Conservation (phyloP, 2,329 filamentous ascomycete genomes). For the Dothistroma pini region DNA sequence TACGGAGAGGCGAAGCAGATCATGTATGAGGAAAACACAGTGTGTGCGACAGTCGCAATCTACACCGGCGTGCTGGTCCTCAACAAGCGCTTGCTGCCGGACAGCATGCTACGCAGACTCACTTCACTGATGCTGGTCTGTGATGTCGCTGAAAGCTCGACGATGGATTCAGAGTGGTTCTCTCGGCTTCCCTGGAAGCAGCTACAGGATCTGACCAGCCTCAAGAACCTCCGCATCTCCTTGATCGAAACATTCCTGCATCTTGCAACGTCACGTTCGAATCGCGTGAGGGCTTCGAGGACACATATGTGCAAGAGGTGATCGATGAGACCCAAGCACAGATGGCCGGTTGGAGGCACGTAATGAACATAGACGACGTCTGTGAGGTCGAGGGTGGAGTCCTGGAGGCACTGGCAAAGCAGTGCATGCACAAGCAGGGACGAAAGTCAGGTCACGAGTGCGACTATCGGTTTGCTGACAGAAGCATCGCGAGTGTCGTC, state of each 20-base stretch:
- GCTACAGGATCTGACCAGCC: conserved; percentile 14
- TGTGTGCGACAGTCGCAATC: conserved; percentile 7
- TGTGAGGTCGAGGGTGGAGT: conserved; percentile 12
- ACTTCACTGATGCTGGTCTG: conserved; percentile 15
- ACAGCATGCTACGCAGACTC: conserved; percentile 6
- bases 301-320: conserved; percentile 13
- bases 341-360: not conserved
- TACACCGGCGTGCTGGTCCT: conserved; percentile 6
- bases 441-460: conserved; percentile 13
- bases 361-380: not conserved
- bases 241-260: conserved; percentile 16
- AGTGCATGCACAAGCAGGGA: conserved; percentile 7
- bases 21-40: conserved; percentile 36
- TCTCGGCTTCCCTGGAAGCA: conserved; percentile 13
- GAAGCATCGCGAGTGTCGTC: not conserved
- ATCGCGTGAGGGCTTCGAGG: conserved; percentile 11
- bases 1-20: conserved; percentile 36
- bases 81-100: conserved; percentile 5
- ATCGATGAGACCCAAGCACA: conserved; percentile 9
- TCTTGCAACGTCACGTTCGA: conserved; percentile 15
- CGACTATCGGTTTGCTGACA: conserved; percentile 18
- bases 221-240: conserved; percentile 16
- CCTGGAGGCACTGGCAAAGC: conserved; percentile 8
- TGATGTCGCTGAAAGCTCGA: conserved; percentile 1
- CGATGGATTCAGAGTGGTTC: not conserved